Evolutionary conservation across 495 filamentous ascomycete species (phyloP), one percentile per base, ranked within the genome.

Genomic region (Niebla homalea): DNA sequence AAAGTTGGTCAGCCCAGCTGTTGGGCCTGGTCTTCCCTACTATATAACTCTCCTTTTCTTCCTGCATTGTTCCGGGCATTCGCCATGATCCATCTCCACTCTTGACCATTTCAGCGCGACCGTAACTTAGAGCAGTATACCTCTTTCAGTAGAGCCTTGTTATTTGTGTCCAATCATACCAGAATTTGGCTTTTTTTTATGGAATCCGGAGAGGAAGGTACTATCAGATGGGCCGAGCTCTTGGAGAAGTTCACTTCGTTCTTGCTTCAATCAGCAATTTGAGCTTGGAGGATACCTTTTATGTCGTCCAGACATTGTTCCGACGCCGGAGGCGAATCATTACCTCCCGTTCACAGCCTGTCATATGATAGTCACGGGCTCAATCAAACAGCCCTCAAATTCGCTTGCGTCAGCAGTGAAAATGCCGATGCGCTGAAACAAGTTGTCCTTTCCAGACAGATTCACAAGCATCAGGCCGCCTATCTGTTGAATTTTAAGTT

Each of bases 391-490:
- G 40, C 21, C 16, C 10, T 43, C 15, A 19, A 50, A 50, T 3
- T 7, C 48, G 6, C 23, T 19, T 35, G 12, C 14, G 32, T 50
- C 48, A 20, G 37, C 48, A 20, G 35, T 50, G 20, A 43, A 50
- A 20, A 7, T n/a, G 48, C 48, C 48, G 4, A 50, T 50, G 25
- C 48, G 48, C 26, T n/a, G 48, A 50, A 43, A 50, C 7, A 43
- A 6, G 5, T 38, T 22, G 11, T 43, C 12, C 8, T 43, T 16
- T 43, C 23, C 48, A 16, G 38, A 8, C 25, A 19, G 26, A 12
- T 50, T 25, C n/a, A 50, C 37, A 10, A 50, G 48, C 21, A 50
- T 35, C 19, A 50, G 38, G 37, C 48, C 48, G 23, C 36, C 12
- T 10, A 50, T 29, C 11, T 14, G 4, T 26, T 8, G 20, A 23